Evolutionary conservation across 805 yeast genomes (phyloP), one percentile per base, ranked within the genome.

Genomic region (Wickerhamiella siamensis): DNA sequence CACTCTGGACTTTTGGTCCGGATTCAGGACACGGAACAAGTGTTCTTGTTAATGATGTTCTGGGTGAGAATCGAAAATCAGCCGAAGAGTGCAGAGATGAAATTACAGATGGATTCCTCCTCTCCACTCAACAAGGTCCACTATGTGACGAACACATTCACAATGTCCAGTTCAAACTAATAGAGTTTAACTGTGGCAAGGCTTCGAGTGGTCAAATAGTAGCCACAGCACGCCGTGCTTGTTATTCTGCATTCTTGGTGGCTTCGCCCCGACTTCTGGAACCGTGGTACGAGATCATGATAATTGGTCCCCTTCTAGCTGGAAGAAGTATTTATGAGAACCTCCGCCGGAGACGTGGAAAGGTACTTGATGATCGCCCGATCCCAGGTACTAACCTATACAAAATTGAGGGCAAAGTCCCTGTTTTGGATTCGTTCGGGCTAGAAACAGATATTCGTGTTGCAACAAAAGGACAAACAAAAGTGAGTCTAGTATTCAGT

Each of bases 401-500:
- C 51, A 68, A 64, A 44, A 62, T 84, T 0, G 62, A 62, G 32
- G 95, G 87, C 0, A 60, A 58, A 24, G 63, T 91, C 0, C 98
- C 98, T 0, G 91, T 83, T 1, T 81, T 91, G 37, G 98, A 91
- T 48, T 79, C 95, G 2, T 65, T 79, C 41, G 98, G 97, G 0
- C 67, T 91, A 37, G 95, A 83, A 54, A 75, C 94, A 0, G 98
- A 91, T 57, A 61, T 91, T 26, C 61, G 95, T 47, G 59, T 83
- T 10, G 71, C 77, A 10, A 76, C 94, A 0, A 77, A 75, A 47
- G 95, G 95, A 4, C 79, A 74, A 51, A 87, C 91, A 0, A 68
- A 74, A 66, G 74, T 84, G 36, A 73, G 73, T 37, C 56, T 79
- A 46, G 70, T 70, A 38, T 83, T 83, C 58, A 69, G 69, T 43